Percentiles rank a stretch among this genome's conserved stretches.
Evolutionary conservation across 768 basidiomycete genomes (phyloP).

Genomic region (Filobasidium wieringae): DNA sequence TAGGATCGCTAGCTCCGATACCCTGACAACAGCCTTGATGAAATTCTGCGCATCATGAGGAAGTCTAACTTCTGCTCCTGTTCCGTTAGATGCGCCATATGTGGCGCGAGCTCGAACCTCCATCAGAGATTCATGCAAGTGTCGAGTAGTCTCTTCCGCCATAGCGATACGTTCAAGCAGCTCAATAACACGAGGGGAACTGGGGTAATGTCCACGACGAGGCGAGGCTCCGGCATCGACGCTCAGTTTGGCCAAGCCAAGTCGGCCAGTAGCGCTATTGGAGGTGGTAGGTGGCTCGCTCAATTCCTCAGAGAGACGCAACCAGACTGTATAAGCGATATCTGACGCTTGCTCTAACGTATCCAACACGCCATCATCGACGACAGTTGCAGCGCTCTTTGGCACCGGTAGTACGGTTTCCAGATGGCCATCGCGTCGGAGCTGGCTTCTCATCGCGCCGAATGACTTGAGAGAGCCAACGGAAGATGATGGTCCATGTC

Average conservation of each 20-base stretch:
- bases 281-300: slow-evolving; percentile 3
- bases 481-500: slow-evolving; percentile 35
- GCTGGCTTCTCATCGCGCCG: slow-evolving; percentile 22
- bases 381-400: slow-evolving; percentile 48
- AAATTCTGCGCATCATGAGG: slow-evolving; percentile 70
- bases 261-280: neutral
- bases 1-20: slow-evolving; percentile 61
- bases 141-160: slow-evolving; percentile 56
- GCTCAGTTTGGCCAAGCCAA: neutral
- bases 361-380: slow-evolving; percentile 67
- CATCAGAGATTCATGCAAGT: slow-evolving; percentile 51
- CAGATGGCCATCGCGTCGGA: slow-evolving; percentile 31
- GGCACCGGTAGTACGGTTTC: slow-evolving; percentile 39
- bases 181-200: slow-evolving; percentile 17
- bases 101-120: slow-evolving; percentile 47
- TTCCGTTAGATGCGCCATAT: slow-evolving; percentile 33
- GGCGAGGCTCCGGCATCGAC: neutral
- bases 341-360: slow-evolving; percentile 68
- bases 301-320: slow-evolving; percentile 47
- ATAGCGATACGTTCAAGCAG: slow-evolving; percentile 41
- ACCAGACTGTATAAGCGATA: slow-evolving; percentile 70
- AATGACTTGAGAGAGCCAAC: slow-evolving; percentile 39
- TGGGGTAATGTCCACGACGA: neutral
- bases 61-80: slow-evolving; percentile 51
- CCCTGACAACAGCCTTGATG: slow-evolving; percentile 67